Conservation (phyloP, 805 yeast species). For the Wickerhamomyces sydowiorum region DNA sequence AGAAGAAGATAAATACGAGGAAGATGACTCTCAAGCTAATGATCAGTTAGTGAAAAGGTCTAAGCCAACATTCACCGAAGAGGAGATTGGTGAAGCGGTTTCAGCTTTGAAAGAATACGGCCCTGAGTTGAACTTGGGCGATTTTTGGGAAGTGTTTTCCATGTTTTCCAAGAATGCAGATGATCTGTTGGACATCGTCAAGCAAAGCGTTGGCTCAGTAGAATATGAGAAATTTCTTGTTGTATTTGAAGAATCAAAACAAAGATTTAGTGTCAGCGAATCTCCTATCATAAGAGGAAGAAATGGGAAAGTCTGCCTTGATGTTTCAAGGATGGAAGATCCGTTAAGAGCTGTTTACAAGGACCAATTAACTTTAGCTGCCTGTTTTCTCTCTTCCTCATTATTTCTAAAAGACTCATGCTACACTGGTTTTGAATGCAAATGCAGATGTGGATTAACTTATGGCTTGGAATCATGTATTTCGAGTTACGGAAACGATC, state of each 20-base stretch:
- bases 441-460: slow-evolving; percentile 2
- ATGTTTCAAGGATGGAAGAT: no score
- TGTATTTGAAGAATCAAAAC: not conserved
- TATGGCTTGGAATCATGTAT: slow-evolving; percentile 2
- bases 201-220: not conserved
- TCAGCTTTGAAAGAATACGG: not conserved
- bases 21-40: not conserved
- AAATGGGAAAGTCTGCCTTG: not conserved
- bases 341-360: no score
- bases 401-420: no score
- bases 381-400: no score
- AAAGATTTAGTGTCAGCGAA: not conserved
- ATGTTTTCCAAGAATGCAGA: not conserved
- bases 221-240: not conserved
- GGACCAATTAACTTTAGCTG: no score
- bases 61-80: not conserved
- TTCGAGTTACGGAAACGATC: slow-evolving; percentile 3
- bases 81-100: not conserved
- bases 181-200: not conserved
- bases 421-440: not conserved
- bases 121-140: not conserved
- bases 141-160: not conserved
- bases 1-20: not conserved
- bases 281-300: not conserved
- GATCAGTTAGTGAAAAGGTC: not conserved